Conservation (phyloP, 148 eudicot species). For the Polygonum maritimum region DNA sequence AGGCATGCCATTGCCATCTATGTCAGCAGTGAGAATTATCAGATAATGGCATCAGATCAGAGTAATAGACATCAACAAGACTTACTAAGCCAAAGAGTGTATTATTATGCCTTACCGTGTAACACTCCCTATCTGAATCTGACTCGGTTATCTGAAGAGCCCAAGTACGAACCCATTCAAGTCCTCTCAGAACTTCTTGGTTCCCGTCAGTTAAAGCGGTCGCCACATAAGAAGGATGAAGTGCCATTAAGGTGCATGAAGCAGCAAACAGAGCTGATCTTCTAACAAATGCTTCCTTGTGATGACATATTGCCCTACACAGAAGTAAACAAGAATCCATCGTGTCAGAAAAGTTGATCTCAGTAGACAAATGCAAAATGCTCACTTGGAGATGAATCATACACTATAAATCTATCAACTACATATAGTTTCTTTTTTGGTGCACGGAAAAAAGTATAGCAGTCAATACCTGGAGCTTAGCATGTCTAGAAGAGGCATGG, state of each 20-base stretch:
- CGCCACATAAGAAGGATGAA: constrained; percentile 87
- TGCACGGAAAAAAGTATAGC: neutral
- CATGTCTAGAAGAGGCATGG: constrained; percentile 67
- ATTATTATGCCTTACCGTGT: constrained; percentile 44
- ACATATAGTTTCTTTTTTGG: neutral
- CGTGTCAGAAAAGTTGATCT: neutral
- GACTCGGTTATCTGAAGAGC: constrained; percentile 77
- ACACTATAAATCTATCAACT: neutral
- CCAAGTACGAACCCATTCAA: constrained; percentile 88
- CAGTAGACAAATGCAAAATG: neutral
- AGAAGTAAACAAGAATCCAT: neutral
- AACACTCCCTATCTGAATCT: constrained; percentile 82
- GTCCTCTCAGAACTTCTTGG: constrained; percentile 60
- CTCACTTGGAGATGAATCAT: neutral
- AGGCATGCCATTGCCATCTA: constrained; percentile 90
- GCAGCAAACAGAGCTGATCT: constrained; percentile 84
- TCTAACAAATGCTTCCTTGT: constrained; percentile 82
- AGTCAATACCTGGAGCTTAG: constrained; percentile 66
- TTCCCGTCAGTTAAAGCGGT: constrained; percentile 67
- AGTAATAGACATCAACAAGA: neutral
- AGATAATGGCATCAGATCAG: neutral
- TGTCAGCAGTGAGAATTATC: neutral
- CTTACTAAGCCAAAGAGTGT: neutral
- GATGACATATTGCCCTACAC: constrained; percentile 70
- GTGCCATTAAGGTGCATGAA: constrained; percentile 64